These are phyloP conservation scores for Papilionanthe hybrid DNA, from an alignment of 116 monocot genomes.

Conservation along the genomic window DNA sequence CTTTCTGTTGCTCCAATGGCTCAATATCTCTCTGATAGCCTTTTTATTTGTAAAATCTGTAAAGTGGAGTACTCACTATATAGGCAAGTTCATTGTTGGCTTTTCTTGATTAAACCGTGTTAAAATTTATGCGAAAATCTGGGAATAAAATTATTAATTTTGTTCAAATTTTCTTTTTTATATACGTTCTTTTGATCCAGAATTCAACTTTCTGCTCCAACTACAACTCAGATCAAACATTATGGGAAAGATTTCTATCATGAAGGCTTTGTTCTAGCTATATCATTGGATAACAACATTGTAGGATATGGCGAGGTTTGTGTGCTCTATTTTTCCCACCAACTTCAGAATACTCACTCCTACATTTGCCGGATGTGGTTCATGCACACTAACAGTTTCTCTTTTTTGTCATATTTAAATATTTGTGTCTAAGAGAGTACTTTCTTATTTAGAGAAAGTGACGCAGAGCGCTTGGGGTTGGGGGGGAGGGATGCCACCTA, in stretches of 20 bases:
- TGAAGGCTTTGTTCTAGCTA: conserved; percentile 65
- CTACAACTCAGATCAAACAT: conserved; percentile 31
- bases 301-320: conserved; percentile 86
- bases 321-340: conserved; percentile 5
- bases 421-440: not conserved
- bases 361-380: not conserved
- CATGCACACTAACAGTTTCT: not conserved
- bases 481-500: too few species aligned
- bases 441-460: not conserved
- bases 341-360: not conserved
- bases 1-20: conserved; percentile 23
- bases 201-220: conserved; percentile 63
- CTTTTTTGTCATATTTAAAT: not conserved
- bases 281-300: conserved; percentile 62
- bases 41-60: conserved; percentile 35
- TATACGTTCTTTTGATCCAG: conserved; percentile 18
- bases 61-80: conserved; percentile 74
- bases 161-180: conserved; percentile 10
- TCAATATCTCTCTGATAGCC: conserved; percentile 14
- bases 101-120: not conserved
- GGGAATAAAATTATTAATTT: not conserved
- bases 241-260: conserved; percentile 25
- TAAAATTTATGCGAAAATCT: not conserved
- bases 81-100: conserved; percentile 37
- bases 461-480: not conserved